Evolutionary conservation across 2,329 filamentous ascomycete species (phyloP), one percentile per base, ranked within the genome.

Genomic region (Alternaria novae-zelandiae): DNA sequence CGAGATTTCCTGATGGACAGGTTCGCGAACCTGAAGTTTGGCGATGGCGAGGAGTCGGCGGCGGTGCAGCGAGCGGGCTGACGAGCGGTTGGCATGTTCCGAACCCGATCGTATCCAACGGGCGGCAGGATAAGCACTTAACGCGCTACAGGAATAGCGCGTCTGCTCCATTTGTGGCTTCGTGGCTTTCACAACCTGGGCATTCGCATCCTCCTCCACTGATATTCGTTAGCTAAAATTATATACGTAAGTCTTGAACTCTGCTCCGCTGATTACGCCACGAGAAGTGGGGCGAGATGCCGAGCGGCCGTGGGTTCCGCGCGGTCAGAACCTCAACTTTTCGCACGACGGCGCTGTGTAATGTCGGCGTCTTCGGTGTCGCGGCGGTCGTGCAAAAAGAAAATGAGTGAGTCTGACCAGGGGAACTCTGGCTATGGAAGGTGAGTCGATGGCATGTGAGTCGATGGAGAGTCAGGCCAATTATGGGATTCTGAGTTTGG

Each of bases 1-100:
- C 67, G 71, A 50, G 63, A 66, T 41, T 46, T 73, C 47, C 63
- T 79, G 26, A 69, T 82, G 73, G 78, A 78, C 68, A 86, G 85
- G 77, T 86, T 85, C 63, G 83, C 82, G 25, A 54, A 28, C 10
- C 12, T 65, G 36, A 51, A 56, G 23, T 59, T 65, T 26, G 46
- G 50, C 43, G 50, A 41, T 41, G 36, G 36, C 36, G 36, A 41
- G 36, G 36, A 56, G 41, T 12, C 50, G 44, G 17, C 43, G 47
- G 44, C 49, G n/a, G 50, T 41, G 36, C 36, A 20, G 50, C 15
- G 23, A 17, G 55, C 43, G 41, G 54, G 28, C 23, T 47, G 41
- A 54, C n/a, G 17, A 15, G 28, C 12, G 25, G 30, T 23, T 21
- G 15, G 36, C n/a, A 41, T 41, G 21, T 32, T 36, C 41, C 17